Percentiles rank a stretch among this genome's conserved stretches.
Conservation (phyloP, 805 yeast genomes). For the Schwanniomyces yamadae region DNA sequence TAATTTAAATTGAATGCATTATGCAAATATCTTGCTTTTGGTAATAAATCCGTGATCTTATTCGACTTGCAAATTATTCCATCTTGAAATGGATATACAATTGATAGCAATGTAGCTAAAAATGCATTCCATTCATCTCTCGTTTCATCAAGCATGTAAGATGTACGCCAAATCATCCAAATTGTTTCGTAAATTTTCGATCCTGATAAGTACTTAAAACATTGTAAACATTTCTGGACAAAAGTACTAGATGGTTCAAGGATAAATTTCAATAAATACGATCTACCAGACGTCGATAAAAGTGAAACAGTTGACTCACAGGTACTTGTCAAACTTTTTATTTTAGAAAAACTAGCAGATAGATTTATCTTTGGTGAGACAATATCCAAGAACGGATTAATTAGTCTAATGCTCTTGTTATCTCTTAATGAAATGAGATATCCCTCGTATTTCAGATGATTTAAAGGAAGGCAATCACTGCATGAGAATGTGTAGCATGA, state of each 20-base stretch:
- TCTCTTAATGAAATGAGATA: constrained; percentile 43
- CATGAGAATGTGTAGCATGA: constrained; percentile 27
- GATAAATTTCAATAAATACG: constrained; percentile 30
- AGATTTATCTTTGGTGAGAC: constrained; percentile 30
- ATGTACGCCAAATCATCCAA: constrained; percentile 64
- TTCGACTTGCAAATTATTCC: constrained; percentile 18
- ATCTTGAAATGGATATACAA: constrained; percentile 46
- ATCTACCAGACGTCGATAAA: constrained; percentile 17
- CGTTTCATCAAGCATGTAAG: constrained; percentile 41
- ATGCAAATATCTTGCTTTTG: constrained; percentile 29
- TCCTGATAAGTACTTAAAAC: constrained; percentile 56
- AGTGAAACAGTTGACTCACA: constrained; percentile 29
- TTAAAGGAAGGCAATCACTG: constrained; percentile 41
- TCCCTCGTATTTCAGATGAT: constrained; percentile 38
- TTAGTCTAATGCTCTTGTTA: constrained; percentile 35
- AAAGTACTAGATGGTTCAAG: constrained; percentile 46
- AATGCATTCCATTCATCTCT: constrained; percentile 62
- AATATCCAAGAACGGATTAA: constrained; percentile 59
- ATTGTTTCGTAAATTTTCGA: constrained; percentile 54
- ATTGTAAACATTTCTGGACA: constrained; percentile 45
- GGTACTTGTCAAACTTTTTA: constrained; percentile 26
- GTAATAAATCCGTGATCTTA: constrained; percentile 29
- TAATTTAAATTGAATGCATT: constrained; percentile 31
- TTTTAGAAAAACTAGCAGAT: constrained; percentile 17
- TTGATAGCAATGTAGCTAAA: constrained; percentile 49